Base-by-base conservation (phyloP, 768 basidiomycete genomes). In the Chiua virens region DNA sequence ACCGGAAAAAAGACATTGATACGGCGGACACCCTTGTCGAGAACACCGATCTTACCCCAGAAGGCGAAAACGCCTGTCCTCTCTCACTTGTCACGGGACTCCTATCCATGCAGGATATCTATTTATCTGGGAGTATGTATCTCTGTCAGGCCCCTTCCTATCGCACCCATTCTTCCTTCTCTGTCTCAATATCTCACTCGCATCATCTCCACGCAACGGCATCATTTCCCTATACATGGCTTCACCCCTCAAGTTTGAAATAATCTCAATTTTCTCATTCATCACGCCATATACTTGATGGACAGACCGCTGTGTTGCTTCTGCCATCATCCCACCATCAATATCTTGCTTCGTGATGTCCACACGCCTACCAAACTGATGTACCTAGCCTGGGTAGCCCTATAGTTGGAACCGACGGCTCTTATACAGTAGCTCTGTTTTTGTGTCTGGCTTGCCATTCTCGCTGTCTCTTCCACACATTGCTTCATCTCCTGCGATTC, bases 121-220 rank as follows among this genome's bases (percentile, higher is more conserved):
- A 68, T 68, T 70, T 68, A 68, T 64, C 65, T 44, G 64, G 58
- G 64, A 52, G 47, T 35, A 57, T 69, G 64, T 64, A 45, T 58
- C 63, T 64, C 61, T 47, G 22, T 32, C 50, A 48, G 59, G 64
- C 62, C 65, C 59, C 44, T 41, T 48, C 59, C 57, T 62, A 50
- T 56, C 53, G 53, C 65, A 66, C 64, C 55, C 50, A 51, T 55
- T 47, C 54, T 52, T 55, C 49, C 41, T 48, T 50, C 47, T 60
- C 23, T 46, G 37, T 51, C 56, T 52, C 50, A 52, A 51, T 61
- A 58, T 56, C 56, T 58, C 57, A 53, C 44, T 54, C 64, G 51
- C 61, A 42, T 64, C 63, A 64, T 58, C 59, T 54, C 57, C 49
- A 55, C 50, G 47, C 58, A 66, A 62, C 49, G 54, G 62, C 64